Conservation (phyloP, 1,284 basidiomycete genomes). For the Thecaphora frezii region DNA sequence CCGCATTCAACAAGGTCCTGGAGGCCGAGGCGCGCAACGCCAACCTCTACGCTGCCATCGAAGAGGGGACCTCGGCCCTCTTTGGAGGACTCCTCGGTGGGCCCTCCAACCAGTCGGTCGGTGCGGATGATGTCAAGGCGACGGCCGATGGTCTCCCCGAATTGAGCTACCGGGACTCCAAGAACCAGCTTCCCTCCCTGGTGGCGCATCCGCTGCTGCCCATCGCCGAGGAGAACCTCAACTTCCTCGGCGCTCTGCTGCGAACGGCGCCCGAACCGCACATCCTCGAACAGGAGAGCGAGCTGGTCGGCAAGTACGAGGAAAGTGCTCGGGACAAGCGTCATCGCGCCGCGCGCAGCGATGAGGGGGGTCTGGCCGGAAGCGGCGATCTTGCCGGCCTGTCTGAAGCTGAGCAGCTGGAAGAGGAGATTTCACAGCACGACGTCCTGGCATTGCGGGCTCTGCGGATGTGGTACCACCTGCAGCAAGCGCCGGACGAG, state of each 20-base stretch:
- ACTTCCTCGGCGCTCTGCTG: conserved; percentile 45
- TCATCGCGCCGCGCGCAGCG: no score
- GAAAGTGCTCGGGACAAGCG: not conserved
- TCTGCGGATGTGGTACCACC: conserved; percentile 42
- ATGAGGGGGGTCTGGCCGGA: no score
- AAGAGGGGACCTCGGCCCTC: conserved; percentile 8
- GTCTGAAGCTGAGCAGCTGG: conserved; percentile 14
- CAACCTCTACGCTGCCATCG: conserved; percentile 35
- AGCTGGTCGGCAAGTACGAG: conserved; percentile 31
- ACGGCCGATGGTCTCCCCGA: conserved; percentile 35
- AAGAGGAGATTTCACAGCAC: conserved; percentile 31
- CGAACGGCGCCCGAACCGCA: conserved; percentile 46
- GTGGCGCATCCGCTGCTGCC: conserved; percentile 40
- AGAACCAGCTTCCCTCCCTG: conserved; percentile 29
- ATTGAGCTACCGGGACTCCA: conserved; percentile 35
- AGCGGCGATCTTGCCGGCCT: conserved; percentile 3
- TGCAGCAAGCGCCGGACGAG: conserved; percentile 38
- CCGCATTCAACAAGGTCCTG: conserved; percentile 42
- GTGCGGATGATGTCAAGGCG: conserved; percentile 26
- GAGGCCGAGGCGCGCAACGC: conserved; percentile 39
- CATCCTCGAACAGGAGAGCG: conserved; percentile 23
- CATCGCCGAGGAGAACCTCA: conserved; percentile 43
- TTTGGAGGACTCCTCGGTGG: conserved; percentile 17
- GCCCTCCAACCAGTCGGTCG: not conserved
- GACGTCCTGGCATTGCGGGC: conserved; percentile 33